A percentile compares a stretch with the other conserved stretches of the same genome.
Conservation (phyloP, 768 basidiomycete genomes). For the Rhodocollybia butyracea region DNA sequence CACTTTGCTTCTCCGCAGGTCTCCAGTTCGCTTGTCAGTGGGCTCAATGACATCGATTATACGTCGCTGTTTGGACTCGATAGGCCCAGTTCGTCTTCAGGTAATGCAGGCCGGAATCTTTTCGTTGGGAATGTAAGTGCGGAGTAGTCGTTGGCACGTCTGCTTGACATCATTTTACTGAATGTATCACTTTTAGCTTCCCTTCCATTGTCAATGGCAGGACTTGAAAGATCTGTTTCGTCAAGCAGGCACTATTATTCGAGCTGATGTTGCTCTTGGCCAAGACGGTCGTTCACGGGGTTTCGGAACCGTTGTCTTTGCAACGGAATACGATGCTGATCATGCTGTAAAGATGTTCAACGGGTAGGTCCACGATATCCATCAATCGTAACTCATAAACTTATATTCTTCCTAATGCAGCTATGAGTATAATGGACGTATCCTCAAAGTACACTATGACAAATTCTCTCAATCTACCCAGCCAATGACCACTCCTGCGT, state of each 20-base stretch:
- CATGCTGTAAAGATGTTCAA: constrained; percentile 86
- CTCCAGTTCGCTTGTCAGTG: constrained; percentile 8
- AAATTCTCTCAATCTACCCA: constrained; percentile 53
- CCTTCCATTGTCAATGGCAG: constrained; percentile 96
- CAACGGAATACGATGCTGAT: constrained; percentile 80
- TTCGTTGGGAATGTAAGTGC: constrained; percentile 86
- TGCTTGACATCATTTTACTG: constrained; percentile 4
- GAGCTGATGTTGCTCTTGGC: constrained; percentile 89
- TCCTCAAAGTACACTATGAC: constrained; percentile 90
- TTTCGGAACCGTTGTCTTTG: constrained; percentile 89
- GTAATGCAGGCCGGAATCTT: constrained; percentile 47
- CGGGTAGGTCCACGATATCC: constrained; percentile 52
- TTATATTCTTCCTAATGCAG: constrained; percentile 34
- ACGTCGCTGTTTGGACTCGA: constrained; percentile 14
- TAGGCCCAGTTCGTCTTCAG: constrained; percentile 17
- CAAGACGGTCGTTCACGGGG: constrained; percentile 88
- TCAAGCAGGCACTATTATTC: constrained; percentile 82
- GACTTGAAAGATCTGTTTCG: constrained; percentile 96
- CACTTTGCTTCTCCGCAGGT: constrained; percentile 7
- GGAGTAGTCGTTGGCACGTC: constrained; percentile 13
- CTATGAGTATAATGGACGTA: constrained; percentile 84
- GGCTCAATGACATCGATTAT: constrained; percentile 23
- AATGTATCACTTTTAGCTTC: constrained; percentile 50
- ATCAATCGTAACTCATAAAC: neutral
- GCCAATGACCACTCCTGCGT: constrained; percentile 19